Evolutionary conservation across 768 basidiomycete species (phyloP), one percentile per base, ranked within the genome.

Genomic region (Pholiota molesta): DNA sequence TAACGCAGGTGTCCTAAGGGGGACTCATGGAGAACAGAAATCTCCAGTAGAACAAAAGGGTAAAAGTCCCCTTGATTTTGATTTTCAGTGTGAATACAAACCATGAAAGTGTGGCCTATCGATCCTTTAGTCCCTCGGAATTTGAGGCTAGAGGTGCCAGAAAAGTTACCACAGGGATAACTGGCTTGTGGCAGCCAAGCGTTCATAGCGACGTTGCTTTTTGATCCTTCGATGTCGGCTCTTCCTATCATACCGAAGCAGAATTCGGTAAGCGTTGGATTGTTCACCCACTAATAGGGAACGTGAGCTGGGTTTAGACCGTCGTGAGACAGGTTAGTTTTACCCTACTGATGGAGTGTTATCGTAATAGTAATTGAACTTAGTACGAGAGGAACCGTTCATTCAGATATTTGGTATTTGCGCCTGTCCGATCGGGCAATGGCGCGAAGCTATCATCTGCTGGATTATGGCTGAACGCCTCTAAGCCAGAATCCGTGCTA

Each of bases 261-360:
- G 84, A 87, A 87, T 86, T 87, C 83, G 82, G 84, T 86, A 86
- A 86, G 85, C 82, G 83, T 87, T 87, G 86, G 86, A 88, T 87
- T 86, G 85, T 88, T 88, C 86, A 88, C 86, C 86, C 86, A 76
- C 73, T 76, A 62, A 68, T 87, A 87, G 86, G 87, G 85, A 88
- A 86, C 81, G 82, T 86, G 86, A 86, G 86, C 86, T 87, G 86
- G 86, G 86, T 87, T 88, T 88, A 87, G 86, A 87, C 86, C 84
- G 82, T 88, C 83, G 84, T 88, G 86, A 87, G 87, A 89, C 86
- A 88, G 87, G 86, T 88, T 89, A 88, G 86, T 89, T 88, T 88
- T 89, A 88, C 86, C 85, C 86, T 89, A 86, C 85, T 88, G 85
- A 87, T 88, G 86, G 82, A 83, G 84, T 73, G 85, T 87, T 79